Base-by-base conservation (phyloP, 345 rosid species). In the Pistacia vera region DNA sequence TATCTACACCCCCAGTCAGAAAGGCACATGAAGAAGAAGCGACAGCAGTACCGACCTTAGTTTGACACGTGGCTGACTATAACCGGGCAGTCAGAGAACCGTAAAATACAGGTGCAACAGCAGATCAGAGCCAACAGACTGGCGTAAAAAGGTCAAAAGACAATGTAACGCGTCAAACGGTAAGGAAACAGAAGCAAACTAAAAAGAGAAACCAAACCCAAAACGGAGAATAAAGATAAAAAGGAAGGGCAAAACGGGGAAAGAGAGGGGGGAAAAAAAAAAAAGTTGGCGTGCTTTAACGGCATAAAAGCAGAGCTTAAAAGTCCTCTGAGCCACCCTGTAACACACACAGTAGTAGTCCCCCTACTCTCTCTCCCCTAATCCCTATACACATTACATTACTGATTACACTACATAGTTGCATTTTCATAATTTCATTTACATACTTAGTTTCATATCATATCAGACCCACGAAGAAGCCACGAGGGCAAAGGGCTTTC, bases 251-350 rank as follows among this genome's bases (percentile, higher is more conserved):
- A 83, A 72, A 81, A 78, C 8, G 9, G 83, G 77, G 54, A 79
- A 12, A 63, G 1, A 58, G 25, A 25, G 25, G 25, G 25, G 25
- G 25, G 25, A 25, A 25, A 5, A 11, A 60, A 5, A 11, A 60
- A 65, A 72, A 35, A 82, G 66, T 83, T 30, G 78, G 85, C 86
- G 83, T 87, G 83, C 86, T 75, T 80, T 81, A 82, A 81, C 82
- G 82, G 83, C 83, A 80, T 78, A 64, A 78, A 78, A 75, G 68
- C 79, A 60, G 63, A 52, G 25, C 10, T 25, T 12, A 18, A 28
- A 71, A 63, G 56, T 22, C 25, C 55, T 61, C 79, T 66, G 77
- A 71, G 75, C 80, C 83, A 63, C 75, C 73, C 85, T 80, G 86
- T 73, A 61, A 72, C 75, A 74, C 46, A 41, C 9, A 41, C 46